phyloP scores from a whole-genome alignment of 805 yeast genomes.

The Teunomyces aglyptinius region DNA sequence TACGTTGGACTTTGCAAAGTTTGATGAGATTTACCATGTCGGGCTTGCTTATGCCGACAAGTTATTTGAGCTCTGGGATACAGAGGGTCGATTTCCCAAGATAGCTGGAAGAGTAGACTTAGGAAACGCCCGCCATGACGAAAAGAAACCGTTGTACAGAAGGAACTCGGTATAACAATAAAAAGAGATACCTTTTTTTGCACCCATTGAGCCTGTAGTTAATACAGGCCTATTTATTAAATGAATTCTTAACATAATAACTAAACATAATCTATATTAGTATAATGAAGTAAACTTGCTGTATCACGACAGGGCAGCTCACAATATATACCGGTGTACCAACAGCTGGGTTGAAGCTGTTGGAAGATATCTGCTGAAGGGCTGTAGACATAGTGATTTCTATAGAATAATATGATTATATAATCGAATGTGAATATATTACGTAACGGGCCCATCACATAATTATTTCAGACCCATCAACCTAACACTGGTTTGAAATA shows the following conservation, averaged over 20 bases:
- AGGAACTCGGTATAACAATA: constrained; percentile 57
- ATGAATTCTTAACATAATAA: too few relatives aligned
- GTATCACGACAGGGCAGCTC: too few relatives aligned
- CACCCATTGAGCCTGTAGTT: not conserved
- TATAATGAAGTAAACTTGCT: too few relatives aligned
- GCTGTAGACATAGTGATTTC: too few relatives aligned
- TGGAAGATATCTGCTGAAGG: too few relatives aligned
- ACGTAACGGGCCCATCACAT: not conserved
- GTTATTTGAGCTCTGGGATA: constrained; percentile 51
- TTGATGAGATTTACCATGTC: constrained; percentile 82
- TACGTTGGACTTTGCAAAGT: constrained; percentile 87
- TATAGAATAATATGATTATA: too few relatives aligned
- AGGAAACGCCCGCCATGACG: constrained; percentile 13
- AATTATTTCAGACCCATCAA: too few relatives aligned
- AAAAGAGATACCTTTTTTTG: not conserved
- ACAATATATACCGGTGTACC: too few relatives aligned
- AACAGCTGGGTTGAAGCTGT: too few relatives aligned
- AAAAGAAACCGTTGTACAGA: constrained; percentile 39
- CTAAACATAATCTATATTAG: not conserved
- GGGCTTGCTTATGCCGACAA: constrained; percentile 74
- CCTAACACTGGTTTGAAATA: too few relatives aligned
- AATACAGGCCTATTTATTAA: too few relatives aligned
- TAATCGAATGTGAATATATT: too few relatives aligned
- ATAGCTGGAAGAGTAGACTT: constrained; percentile 51
- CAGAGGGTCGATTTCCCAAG: constrained; percentile 54